Evolutionary conservation across 371 early-diverging fungal species (phyloP), one percentile per base, ranked within the genome.

Genomic region (Mortierella polycephala): DNA sequence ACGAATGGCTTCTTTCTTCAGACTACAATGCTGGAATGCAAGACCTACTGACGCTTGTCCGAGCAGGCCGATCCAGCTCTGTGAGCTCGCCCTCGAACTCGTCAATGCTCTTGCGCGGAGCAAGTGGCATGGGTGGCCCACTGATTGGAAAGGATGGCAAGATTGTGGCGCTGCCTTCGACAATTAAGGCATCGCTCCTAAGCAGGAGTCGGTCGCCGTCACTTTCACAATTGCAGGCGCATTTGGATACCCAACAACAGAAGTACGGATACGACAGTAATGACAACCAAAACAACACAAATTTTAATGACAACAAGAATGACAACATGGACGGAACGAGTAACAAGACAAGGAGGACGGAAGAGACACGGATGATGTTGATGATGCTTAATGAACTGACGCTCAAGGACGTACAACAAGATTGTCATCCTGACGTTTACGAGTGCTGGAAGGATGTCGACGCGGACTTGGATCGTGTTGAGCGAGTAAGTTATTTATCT

Each of bases 391-490:
- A 69, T 49, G 80, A 79, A 18, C 49, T 79, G 67, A 69, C 73
- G 10, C 67, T 79, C 4, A 72, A 73, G 62, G 80, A 79, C 58
- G 80, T 79, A n/a, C 69, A 69, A 47, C 66, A 69, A 18, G 80
- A 79, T 14, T 79, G 80, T 39, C 80, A 79, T 59, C 80, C 80
- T 10, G 80, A 79, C 7, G 80, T 79, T 7, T 73, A 73, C 44
- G 80, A 72, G 2, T 79, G 80, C 18, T 79, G 80, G 80, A 72
- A 79, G 58, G 70, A 79, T 51, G 74, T 79, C 18, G 80, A 79
- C 60, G 80, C 73, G 4, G 74, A 72, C 42, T 64, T 79, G 39
- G 80, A 79, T 61, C 65, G 80, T 7, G 80, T 79, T 12, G 80
- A 79, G 57, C 39, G 74, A 64, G 80, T 79, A 64, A 61, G 80